Base-by-base conservation (phyloP, 148 eudicot genomes). In the Chenopodium formosanum region DNA sequence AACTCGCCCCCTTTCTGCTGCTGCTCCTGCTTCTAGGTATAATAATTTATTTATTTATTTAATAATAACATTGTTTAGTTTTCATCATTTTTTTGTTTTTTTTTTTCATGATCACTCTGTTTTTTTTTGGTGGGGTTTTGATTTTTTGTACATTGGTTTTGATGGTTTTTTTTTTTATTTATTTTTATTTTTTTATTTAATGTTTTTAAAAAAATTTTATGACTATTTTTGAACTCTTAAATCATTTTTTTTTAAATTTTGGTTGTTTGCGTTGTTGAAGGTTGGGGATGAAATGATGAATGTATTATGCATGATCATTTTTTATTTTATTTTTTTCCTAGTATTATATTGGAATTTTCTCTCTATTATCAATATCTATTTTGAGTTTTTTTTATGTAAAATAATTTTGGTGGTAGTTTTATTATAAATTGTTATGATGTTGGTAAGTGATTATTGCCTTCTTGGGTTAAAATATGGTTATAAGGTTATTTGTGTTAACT, bases 1-100 rank as follows among this genome's bases (percentile, higher is more conserved):
- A 16, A 2, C 81, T 58, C 75, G 47, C 20, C 14, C 84, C 23
- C 70, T 70, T 10, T 76, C 82, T 78, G 34, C 77, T 74, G 64
- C 87, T 74, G 64, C 87, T 6, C 82, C 81, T 75, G 32, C 46
- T 80, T 34, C 66, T 19, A 69, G 83, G 80, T 81, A 40, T 66
- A 1, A 1, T 16, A 11, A 3, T 48, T 31, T 9, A 1, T 29
- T 50, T 4, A 1, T 34, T 31, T 27, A 7, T 0, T 1, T 2
- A 7, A 2, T 8, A 11, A 75, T 70, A 58, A 79, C 69, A 47
- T 40, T 66, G 0, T 50, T 17, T 6, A 4, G 1, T 32, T 4
- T 9, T 7, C 20, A 50, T 50, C 3, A 2, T 20, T 25, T 25
- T 25, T 46, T 66, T 40, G 19, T 0, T 50, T 17, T 13, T 4